Percentiles rank a stretch among this genome's conserved stretches.
These are phyloP conservation scores for Blastobotrys peoriensis DNA, from an alignment of 805 yeast genomes.

Conservation along the genomic window DNA sequence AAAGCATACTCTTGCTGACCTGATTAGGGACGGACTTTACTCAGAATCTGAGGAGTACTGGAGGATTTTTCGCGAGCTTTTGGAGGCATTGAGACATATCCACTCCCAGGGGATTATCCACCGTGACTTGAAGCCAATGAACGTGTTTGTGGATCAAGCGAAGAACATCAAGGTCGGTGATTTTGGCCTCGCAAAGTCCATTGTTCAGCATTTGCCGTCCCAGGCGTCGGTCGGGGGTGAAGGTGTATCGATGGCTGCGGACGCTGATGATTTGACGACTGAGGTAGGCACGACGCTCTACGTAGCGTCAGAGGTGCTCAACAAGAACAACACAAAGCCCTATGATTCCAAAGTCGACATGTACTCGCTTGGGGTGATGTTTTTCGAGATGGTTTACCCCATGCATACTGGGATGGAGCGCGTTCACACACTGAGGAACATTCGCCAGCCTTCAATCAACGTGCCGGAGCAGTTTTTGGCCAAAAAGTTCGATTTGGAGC, in stretches of 20 bases:
- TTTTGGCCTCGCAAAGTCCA: constrained; percentile 86
- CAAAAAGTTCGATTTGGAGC: constrained; percentile 49
- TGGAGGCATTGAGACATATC: constrained; percentile 86
- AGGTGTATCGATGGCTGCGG: constrained; percentile 21
- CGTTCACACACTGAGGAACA: constrained; percentile 57
- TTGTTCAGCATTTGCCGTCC: constrained; percentile 17
- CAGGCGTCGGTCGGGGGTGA: not conserved
- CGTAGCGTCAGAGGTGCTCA: constrained; percentile 80
- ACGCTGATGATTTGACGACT: constrained; percentile 77
- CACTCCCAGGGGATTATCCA: constrained; percentile 94
- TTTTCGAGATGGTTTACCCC: constrained; percentile 88
- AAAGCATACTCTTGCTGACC: constrained; percentile 78
- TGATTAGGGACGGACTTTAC: constrained; percentile 72
- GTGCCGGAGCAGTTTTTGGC: constrained; percentile 64
- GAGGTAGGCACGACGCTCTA: constrained; percentile 92
- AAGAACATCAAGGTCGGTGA: constrained; percentile 93
- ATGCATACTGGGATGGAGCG: constrained; percentile 94
- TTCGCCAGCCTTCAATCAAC: constrained; percentile 53
- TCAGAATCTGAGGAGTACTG: constrained; percentile 74
- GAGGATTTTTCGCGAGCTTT: constrained; percentile 78
- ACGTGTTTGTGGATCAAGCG: constrained; percentile 86
- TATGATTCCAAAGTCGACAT: constrained; percentile 93
- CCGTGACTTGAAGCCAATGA: constrained; percentile 91
- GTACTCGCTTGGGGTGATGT: constrained; percentile 90
- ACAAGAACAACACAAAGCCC: constrained; percentile 50